Conservation (phyloP, 148 eudicot species). For the Rhododendron henanense region DNA sequence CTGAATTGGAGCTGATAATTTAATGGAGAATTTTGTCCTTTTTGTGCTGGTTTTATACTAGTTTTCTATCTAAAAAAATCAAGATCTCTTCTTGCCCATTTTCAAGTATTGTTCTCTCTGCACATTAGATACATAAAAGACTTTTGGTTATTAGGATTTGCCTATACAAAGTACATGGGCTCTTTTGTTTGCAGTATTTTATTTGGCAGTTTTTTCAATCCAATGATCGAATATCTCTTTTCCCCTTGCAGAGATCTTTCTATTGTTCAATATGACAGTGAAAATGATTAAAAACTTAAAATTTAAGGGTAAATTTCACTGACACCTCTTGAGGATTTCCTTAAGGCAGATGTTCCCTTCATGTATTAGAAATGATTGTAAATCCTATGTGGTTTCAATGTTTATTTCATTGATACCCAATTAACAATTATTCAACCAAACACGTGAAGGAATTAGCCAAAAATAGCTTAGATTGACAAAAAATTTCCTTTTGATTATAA, state of each 20-base stretch:
- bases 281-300: too few species aligned
- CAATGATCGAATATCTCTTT: neutral
- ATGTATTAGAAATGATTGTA: too few species aligned
- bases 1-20: neutral
- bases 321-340: too few species aligned
- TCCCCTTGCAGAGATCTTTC: neutral
- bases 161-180: neutral
- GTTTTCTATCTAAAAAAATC: neutral
- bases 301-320: too few species aligned
- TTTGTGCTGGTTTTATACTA: neutral
- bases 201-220: neutral
- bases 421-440: too few species aligned
- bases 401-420: too few species aligned
- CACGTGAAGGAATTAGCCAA: too few species aligned
- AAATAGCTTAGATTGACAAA: too few species aligned
- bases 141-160: neutral
- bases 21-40: neutral
- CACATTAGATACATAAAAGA: neutral
- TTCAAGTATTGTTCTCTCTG: neutral
- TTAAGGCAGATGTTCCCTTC: too few species aligned
- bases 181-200: neutral
- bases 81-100: neutral
- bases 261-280: neutral
- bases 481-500: too few species aligned
- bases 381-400: too few species aligned